These are phyloP conservation scores for Nidula microcarpa DNA, from an alignment of 768 basidiomycete genomes.

Conservation along the genomic window DNA sequence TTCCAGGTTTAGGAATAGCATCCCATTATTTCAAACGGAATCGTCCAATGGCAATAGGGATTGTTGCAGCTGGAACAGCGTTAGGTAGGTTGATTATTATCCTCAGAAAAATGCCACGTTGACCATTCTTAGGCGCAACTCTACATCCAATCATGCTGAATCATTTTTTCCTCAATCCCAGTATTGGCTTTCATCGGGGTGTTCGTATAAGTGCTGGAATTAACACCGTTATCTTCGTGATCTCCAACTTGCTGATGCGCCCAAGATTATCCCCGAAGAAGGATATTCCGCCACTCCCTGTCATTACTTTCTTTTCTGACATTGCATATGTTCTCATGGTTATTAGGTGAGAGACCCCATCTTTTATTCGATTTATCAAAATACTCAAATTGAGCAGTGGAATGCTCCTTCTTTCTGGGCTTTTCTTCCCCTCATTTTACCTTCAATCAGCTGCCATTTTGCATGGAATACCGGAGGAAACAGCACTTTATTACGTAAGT, in stretches of 20 bases:
- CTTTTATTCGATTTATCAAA: too few species aligned
- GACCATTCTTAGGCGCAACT: conserved; percentile 32
- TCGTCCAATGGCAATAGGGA: conserved; percentile 40
- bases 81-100: conserved; percentile 7
- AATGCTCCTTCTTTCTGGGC: neutral
- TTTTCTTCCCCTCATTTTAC: conserved; percentile 19
- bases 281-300: neutral
- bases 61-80: conserved; percentile 38
- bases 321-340: neutral
- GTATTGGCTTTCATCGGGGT: conserved; percentile 27
- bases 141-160: conserved; percentile 46
- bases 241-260: conserved; percentile 25
- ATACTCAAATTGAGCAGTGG: neutral
- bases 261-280: conserved; percentile 22
- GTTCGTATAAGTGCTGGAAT: conserved; percentile 30
- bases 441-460: conserved; percentile 27
- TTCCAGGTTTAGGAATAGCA: conserved; percentile 30
- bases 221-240: conserved; percentile 18
- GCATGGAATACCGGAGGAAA: conserved; percentile 15
- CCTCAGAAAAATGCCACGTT: neutral
- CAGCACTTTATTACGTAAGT: conserved; percentile 20
- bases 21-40: conserved; percentile 40
- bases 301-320: neutral
- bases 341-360: neutral
- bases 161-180: conserved; percentile 18